Base-by-base conservation (phyloP, 352 stramenopile species). In the Phytophthora palmivora region DNA sequence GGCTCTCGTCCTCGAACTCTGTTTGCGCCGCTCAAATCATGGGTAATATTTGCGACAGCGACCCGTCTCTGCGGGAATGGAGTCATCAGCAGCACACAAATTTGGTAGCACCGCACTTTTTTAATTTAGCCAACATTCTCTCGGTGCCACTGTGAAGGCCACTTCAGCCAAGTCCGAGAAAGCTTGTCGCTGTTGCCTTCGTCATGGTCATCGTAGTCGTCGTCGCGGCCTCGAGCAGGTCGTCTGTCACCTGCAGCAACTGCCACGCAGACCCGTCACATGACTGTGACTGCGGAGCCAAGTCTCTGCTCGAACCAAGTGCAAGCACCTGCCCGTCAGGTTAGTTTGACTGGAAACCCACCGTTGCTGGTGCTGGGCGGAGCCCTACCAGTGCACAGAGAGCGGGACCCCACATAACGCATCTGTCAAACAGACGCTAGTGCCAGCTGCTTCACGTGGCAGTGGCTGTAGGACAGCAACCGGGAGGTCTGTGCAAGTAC, bases 391-490 rank as follows among this genome's bases (percentile, higher is more conserved):
- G 26, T 33, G 58, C 22, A 21, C 34, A 67, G 51, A 67, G 59
- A 67, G 59, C 59, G 59, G 59, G 59, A 57, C 22, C n/a, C 44
- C 59, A 68, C 52, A 63, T 57, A 56, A 56, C 59, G 43, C 24
- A 44, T 14, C 8, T 14, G 38, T 51, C 19, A 47, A 63, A 57
- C 57, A 66, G 22, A 46, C 33, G 54, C 14, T 18, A 8, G n/a
- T 32, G 28, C 43, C 26, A 37, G 19, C 42, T 11, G 34, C 39
- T 46, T 47, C 28, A 63, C 51, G 52, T 62, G 37, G 36, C 50
- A 28, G 33, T 21, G 8, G 10, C 44, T 21, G 14, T n/a, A n/a
- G n/a, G n/a, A n/a, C 24, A 38, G 14, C 19, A n/a, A 34, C 16
- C 4, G 24, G 14, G 12, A 30, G 16, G 28, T 14, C 30, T 34